Base-by-base conservation (phyloP, 345 rosid species). In the Luvunga scandens region DNA sequence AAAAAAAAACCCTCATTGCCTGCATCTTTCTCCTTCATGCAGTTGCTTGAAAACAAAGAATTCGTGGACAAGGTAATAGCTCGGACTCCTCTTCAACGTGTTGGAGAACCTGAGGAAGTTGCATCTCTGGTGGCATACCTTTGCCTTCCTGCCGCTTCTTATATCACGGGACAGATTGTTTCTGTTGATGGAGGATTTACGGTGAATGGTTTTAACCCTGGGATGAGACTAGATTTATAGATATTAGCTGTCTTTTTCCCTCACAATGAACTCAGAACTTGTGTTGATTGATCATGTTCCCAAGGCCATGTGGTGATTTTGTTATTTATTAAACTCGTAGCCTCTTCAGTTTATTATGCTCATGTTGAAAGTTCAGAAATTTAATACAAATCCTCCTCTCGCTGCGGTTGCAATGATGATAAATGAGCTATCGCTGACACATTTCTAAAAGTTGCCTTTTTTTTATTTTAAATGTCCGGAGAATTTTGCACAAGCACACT, bases 71-170 rank as follows among this genome's bases (percentile, higher is more conserved):
- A 80, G 2, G 9, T 93, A 34, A 77, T 90, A 9, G 81, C 93
- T 0, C 86, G 90, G 36, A 93, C 98, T 5, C 97, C 98, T 5
- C 92, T 91, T 48, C 86, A 86, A 77, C 97, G 98, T 0, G 68
- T 91, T 30, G 98, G 93, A 73, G 95, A 94, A 77, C 83, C 98
- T n/a, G 84, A 85, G 71, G 98, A 95, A 84, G 98, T 93, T 0
- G 83, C 98, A 9, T 90, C 93, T 4, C 80, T 88, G 9, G 93
- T 87, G 18, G 92, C 88, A 38, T 94, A 83, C 84, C 89, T 92
- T 10, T 89, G 97, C 87, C 80, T 90, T 4, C 97, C 94, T 4
- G 91, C 94, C n/a, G 84, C 97, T 39, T 89, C 95, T 30, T 91
- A 94, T 79, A 90, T 92, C 31, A 94, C 94, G 0, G 98, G 97